Percentiles rank a stretch among this genome's conserved stretches.
These are phyloP conservation scores for Cladosporium sp. DNA, from an alignment of 2,329 filamentous ascomycete genomes.

Conservation along the genomic window DNA sequence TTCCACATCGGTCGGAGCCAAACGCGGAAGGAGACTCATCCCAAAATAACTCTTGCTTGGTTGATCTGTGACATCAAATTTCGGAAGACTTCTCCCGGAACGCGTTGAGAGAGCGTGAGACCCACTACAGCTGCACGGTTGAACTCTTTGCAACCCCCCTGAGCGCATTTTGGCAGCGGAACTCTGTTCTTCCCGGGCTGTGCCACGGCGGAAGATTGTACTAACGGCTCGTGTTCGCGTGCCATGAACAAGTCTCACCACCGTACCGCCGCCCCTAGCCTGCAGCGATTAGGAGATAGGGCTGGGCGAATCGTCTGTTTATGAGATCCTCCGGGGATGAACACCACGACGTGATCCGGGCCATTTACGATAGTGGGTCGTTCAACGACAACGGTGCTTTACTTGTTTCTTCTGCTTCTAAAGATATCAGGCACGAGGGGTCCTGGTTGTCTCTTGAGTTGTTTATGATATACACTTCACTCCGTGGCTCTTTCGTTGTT, in stretches of 20 bases:
- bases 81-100: slow-evolving; percentile 12
- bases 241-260: slow-evolving; percentile 9
- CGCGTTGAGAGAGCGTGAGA: slow-evolving; percentile 7
- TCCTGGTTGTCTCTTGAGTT: not conserved
- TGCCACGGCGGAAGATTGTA: slow-evolving; percentile 10
- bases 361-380: slow-evolving; percentile 18
- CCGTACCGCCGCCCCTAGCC: slow-evolving; percentile 12
- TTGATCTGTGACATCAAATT: slow-evolving; percentile 6
- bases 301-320: slow-evolving; percentile 15
- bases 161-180: not conserved
- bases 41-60: not conserved
- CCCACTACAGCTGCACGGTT: not conserved
- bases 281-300: slow-evolving; percentile 12
- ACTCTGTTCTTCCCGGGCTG: slow-evolving; percentile 10
- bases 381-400: slow-evolving; percentile 15
- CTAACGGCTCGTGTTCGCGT: slow-evolving; percentile 18
- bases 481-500: not conserved
- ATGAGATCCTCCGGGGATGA: slow-evolving; percentile 21
- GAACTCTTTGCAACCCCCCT: slow-evolving; percentile 12
- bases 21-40: slow-evolving; percentile 9
- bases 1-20: slow-evolving; percentile 5
- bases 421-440: slow-evolving; percentile 18
- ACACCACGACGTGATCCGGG: slow-evolving; percentile 15
- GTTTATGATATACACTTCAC: slow-evolving; percentile 4
- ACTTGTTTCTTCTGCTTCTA: slow-evolving; percentile 13